phyloP scores from a whole-genome alignment of 2,329 filamentous ascomycete genomes.

The Biscogniauxia mediterranea region DNA sequence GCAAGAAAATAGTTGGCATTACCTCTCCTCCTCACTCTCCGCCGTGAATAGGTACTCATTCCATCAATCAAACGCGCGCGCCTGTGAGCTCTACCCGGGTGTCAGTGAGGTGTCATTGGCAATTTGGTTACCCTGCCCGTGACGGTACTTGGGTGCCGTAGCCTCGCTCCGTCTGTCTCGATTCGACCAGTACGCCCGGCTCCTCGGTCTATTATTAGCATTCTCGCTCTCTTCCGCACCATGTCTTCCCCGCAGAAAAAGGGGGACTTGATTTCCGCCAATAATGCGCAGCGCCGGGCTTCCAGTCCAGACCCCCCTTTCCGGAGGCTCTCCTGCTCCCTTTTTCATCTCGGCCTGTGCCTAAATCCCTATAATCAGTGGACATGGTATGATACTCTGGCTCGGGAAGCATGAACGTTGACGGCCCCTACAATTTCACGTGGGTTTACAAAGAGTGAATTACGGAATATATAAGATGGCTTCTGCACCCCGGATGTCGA shows the following conservation, averaged over 20 bases:
- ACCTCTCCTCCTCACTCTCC: constrained; percentile 1
- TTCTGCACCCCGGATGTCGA: background rate
- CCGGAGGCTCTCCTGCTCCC: background rate
- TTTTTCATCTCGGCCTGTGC: background rate
- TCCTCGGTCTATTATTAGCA: background rate
- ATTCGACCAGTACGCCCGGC: constrained; percentile 17
- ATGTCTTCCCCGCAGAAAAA: background rate
- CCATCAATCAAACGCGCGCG: background rate
- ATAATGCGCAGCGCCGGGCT: background rate
- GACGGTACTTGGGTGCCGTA: background rate
- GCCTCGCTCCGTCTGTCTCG: constrained; percentile 14
- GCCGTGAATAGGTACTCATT: background rate
- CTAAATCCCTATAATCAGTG: background rate
- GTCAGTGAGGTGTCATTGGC: background rate
- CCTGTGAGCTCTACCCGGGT: background rate
- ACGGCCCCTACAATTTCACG: background rate
- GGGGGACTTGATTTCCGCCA: background rate
- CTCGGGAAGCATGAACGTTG: background rate
- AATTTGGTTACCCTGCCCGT: background rate
- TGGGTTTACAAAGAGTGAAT: background rate
- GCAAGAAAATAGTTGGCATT: background rate
- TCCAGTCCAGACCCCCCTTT: background rate
- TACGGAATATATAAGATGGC: background rate
- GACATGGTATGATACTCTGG: background rate
- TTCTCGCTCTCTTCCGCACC: background rate